Conservation (phyloP, 306 rosid genomes). For the Casuarina cunninghamiana region DNA sequence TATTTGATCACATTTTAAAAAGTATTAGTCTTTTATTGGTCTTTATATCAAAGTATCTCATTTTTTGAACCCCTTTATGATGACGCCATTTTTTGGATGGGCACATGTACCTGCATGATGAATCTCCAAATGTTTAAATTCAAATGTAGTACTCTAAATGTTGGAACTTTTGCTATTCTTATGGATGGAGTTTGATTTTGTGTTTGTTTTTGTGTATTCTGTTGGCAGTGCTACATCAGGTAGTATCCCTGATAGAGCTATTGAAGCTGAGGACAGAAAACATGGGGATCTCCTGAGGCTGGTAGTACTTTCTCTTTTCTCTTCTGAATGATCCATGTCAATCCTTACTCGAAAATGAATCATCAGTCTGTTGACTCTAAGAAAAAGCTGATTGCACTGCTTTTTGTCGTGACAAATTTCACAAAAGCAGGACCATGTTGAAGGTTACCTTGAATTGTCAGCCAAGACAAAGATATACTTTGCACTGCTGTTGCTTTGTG, state of each 20-base stretch:
- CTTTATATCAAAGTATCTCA: background rate
- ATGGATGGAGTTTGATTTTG: background rate
- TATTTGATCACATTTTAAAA: background rate
- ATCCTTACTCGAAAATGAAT: background rate
- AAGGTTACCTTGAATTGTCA: slow-evolving; percentile 62
- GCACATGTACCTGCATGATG: background rate
- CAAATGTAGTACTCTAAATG: background rate
- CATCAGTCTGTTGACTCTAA: background rate
- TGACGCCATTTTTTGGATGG: background rate
- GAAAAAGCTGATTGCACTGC: slow-evolving; percentile 1
- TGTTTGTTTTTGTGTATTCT: background rate
- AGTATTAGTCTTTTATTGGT: background rate
- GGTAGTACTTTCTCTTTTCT: slow-evolving; percentile 32
- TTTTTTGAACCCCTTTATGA: background rate
- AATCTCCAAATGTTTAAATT: background rate
- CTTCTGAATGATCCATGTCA: slow-evolving; percentile 6
- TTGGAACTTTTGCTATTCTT: background rate
- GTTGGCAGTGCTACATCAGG: slow-evolving; percentile 58
- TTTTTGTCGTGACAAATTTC: background rate
- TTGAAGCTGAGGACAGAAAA: slow-evolving; percentile 55
- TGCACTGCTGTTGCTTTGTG: slow-evolving; percentile 49
- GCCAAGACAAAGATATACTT: slow-evolving; percentile 57
- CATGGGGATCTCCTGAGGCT: slow-evolving; percentile 59
- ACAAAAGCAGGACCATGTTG: slow-evolving; percentile 53
- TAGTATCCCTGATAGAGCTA: slow-evolving; percentile 59